Evolutionary conservation across 768 basidiomycete species (phyloP).

Genomic region (Suillus clintonianus): DNA sequence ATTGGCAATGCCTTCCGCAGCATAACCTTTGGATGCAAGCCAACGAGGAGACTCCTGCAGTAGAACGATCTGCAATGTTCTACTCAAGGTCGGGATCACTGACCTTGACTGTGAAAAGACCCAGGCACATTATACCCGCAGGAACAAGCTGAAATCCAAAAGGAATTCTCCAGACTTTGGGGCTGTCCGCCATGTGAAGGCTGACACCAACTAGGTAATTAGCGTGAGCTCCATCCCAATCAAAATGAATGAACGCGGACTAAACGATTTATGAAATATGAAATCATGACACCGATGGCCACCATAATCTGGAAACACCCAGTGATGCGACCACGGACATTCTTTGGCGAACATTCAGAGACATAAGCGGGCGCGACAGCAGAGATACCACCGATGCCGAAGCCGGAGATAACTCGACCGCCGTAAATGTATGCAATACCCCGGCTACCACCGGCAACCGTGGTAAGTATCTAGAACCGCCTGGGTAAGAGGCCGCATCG

Average conservation of each 20-base stretch:
- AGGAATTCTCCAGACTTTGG: slow-evolving; percentile 67
- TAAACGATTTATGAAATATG: slow-evolving; percentile 80
- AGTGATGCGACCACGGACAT: slow-evolving; percentile 83
- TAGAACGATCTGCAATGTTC: slow-evolving; percentile 18
- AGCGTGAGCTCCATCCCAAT: neutral
- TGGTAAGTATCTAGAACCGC: slow-evolving; percentile 61
- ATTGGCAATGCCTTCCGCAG: slow-evolving; percentile 54
- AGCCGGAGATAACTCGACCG: slow-evolving; percentile 77
- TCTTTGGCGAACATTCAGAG: slow-evolving; percentile 84
- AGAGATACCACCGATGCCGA: slow-evolving; percentile 83
- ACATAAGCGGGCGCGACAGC: slow-evolving; percentile 87
- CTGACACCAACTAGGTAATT: slow-evolving; percentile 55
- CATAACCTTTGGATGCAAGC: slow-evolving; percentile 65
- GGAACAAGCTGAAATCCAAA: slow-evolving; percentile 78
- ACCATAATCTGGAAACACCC: slow-evolving; percentile 88
- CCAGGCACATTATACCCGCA: slow-evolving; percentile 68
- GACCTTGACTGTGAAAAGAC: slow-evolving; percentile 67
- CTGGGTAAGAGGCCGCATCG: neutral
- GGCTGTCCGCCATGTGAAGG: slow-evolving; percentile 47
- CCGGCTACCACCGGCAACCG: slow-evolving; percentile 54
- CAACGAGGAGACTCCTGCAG: slow-evolving; percentile 73
- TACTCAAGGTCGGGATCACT: neutral
- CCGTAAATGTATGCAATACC: slow-evolving; percentile 74
- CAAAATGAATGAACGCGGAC: slow-evolving; percentile 16
- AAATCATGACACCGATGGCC: slow-evolving; percentile 82